These are phyloP conservation scores for Solanum chaucha DNA, from an alignment of 257 asterid genomes.

Conservation along the genomic window DNA sequence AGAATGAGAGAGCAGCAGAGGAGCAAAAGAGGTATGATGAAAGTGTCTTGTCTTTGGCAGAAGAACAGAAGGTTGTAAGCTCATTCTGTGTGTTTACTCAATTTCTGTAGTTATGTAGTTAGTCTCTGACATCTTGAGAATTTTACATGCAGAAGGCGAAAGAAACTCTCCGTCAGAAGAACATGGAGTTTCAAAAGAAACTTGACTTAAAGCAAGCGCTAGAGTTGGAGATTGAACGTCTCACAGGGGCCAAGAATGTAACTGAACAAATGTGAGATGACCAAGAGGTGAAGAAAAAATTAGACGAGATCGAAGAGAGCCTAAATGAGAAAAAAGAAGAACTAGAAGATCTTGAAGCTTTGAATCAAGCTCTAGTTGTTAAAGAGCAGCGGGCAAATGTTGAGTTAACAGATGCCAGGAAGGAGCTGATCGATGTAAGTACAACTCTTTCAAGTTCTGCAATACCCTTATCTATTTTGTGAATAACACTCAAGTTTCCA, in stretches of 20 bases:
- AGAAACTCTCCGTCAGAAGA: conserved; percentile 37
- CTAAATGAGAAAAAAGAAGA: conserved; percentile 54
- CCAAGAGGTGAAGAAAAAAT: conserved; percentile 27
- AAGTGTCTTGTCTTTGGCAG: conserved; percentile 44
- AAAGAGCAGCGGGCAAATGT: conserved; percentile 47
- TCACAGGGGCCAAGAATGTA: conserved; percentile 45
- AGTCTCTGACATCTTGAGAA: neutral
- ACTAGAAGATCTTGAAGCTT: conserved; percentile 26
- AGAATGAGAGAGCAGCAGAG: conserved; percentile 56
- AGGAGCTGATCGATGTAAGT: conserved; percentile 48
- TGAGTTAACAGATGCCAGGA: conserved; percentile 65
- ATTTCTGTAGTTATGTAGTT: neutral
- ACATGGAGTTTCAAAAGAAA: conserved; percentile 41
- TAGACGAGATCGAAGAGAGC: conserved; percentile 32
- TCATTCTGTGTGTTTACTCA: neutral
- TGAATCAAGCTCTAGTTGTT: conserved; percentile 37
- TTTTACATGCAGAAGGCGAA: conserved; percentile 38
- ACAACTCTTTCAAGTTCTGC: neutral
- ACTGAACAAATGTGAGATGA: conserved; percentile 57
- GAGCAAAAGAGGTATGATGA: conserved; percentile 49
- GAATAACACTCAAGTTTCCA: neutral
- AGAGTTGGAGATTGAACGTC: conserved; percentile 44
- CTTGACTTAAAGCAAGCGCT: conserved; percentile 66
- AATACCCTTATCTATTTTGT: neutral
- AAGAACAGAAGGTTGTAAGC: conserved; percentile 54